A percentile compares a stretch with the other conserved stretches of the same genome.
Evolutionary conservation across 768 basidiomycete genomes (phyloP).

Genomic region (Xerocomus brunneocitrinus): DNA sequence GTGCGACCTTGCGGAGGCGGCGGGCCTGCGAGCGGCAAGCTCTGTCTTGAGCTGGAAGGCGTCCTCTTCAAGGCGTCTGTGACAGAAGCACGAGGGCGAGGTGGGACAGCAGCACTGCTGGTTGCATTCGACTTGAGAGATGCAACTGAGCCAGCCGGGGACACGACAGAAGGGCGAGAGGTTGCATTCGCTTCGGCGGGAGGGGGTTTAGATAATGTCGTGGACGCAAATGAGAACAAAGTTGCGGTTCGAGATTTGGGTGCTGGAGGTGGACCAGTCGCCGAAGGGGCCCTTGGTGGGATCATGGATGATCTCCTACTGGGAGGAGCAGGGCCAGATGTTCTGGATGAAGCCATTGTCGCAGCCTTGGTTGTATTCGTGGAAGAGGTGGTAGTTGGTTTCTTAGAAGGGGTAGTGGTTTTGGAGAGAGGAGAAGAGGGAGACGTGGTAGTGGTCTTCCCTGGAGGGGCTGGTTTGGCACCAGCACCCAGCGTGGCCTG

Average conservation of each 20-base stretch:
- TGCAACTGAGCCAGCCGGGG: slow-evolving; percentile 49
- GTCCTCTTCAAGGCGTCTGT: slow-evolving; percentile 61
- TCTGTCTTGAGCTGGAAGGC: slow-evolving; percentile 39
- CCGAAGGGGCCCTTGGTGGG: slow-evolving; percentile 35
- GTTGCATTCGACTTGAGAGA: slow-evolving; percentile 43
- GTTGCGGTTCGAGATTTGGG: slow-evolving; percentile 37
- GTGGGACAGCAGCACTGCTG: slow-evolving; percentile 22
- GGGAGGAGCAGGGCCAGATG: slow-evolving; percentile 30
- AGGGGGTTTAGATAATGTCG: slow-evolving; percentile 18
- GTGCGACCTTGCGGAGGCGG: slow-evolving; percentile 37
- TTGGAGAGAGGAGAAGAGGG: slow-evolving; percentile 31
- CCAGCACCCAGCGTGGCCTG: slow-evolving; percentile 65
- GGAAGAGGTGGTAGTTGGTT: slow-evolving; percentile 25
- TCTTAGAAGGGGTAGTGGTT: slow-evolving; percentile 28
- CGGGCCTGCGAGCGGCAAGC: slow-evolving; percentile 25
- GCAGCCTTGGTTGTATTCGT: slow-evolving; percentile 31
- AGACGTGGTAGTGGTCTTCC: slow-evolving; percentile 38
- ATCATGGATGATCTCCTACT: slow-evolving; percentile 30
- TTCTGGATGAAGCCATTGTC: slow-evolving; percentile 31
- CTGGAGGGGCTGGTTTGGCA: slow-evolving; percentile 40
- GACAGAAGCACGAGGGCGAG: slow-evolving; percentile 61
- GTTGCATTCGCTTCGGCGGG: slow-evolving; percentile 22
- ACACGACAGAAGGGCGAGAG: slow-evolving; percentile 49
- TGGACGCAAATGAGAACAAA: slow-evolving; percentile 24
- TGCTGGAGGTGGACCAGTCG: slow-evolving; percentile 35